Conservation (phyloP, 73 alveolate genomes). For the Paramecium caudatum region DNA sequence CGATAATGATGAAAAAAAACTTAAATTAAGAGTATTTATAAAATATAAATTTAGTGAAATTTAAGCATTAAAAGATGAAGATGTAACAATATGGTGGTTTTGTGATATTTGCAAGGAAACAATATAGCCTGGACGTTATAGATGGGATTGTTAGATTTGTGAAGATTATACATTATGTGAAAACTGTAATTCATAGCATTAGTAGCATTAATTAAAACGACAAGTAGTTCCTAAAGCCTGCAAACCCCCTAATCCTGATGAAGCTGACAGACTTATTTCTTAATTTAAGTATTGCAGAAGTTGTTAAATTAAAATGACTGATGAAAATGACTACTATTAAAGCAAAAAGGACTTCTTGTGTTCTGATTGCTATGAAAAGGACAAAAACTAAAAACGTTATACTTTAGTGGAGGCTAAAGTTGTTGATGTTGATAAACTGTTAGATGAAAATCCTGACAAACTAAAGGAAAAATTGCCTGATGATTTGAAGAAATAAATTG, state of each 20-base stretch:
- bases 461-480: constrained; percentile 49
- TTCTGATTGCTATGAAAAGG: constrained; percentile 71
- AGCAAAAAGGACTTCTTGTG: constrained; percentile 57
- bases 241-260: constrained; percentile 72
- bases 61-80: constrained; percentile 78
- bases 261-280: constrained; percentile 53
- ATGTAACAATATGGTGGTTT: constrained; percentile 93
- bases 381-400: constrained; percentile 37
- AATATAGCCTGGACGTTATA: constrained; percentile 90
- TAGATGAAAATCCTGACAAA: constrained; percentile 61
- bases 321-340: constrained; percentile 66
- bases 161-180: constrained; percentile 97
- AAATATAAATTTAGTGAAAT: constrained; percentile 55
- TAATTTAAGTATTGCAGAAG: constrained; percentile 70
- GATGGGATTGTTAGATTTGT: constrained; percentile 96
- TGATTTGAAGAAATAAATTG: constrained; percentile 83
- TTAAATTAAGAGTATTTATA: constrained; percentile 74
- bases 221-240: constrained; percentile 90
- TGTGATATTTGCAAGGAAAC: constrained; percentile 98
- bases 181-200: constrained; percentile 82
- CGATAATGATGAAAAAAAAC: constrained; percentile 66
- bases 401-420: constrained; percentile 40
- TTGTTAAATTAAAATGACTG: constrained; percentile 69
- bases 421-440: constrained; percentile 51
- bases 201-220: constrained; percentile 93